Conservation (phyloP, 2,329 filamentous ascomycete species). For the Ophiostoma australiae region DNA sequence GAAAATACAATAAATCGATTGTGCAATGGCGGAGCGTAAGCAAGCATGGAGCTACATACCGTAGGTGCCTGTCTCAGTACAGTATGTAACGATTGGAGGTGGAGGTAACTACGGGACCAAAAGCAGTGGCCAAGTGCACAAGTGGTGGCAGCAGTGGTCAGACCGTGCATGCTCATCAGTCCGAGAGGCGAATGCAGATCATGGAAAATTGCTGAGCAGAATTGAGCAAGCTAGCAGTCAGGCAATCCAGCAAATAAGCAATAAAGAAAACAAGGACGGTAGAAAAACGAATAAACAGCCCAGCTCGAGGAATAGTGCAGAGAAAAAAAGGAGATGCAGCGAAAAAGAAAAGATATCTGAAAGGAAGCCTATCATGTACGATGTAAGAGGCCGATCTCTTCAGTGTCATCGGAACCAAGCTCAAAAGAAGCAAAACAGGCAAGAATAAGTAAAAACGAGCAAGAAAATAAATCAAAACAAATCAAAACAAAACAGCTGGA, state of each 20-base stretch:
- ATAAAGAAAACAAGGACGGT: not conserved
- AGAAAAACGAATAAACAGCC: not conserved
- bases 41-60: too few relatives aligned
- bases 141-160: not conserved
- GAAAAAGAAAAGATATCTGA: not conserved
- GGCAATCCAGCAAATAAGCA: too few relatives aligned
- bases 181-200: slow-evolving; percentile 2
- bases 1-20: too few relatives aligned
- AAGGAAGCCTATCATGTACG: too few relatives aligned
- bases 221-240: not conserved
- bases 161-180: not conserved
- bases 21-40: too few relatives aligned
- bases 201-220: not conserved
- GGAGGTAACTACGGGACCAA: not conserved
- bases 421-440: not conserved
- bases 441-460: too few relatives aligned
- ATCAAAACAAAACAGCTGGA: not conserved
- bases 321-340: not conserved
- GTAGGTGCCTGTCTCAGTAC: too few relatives aligned
- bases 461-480: too few relatives aligned
- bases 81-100: too few relatives aligned
- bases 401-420: not conserved
- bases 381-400: not conserved
- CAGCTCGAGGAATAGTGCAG: not conserved
- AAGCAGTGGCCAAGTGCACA: not conserved